Evolutionary conservation across 2,329 filamentous ascomycete genomes (phyloP).

Genomic region (Botryotinia globosa): DNA sequence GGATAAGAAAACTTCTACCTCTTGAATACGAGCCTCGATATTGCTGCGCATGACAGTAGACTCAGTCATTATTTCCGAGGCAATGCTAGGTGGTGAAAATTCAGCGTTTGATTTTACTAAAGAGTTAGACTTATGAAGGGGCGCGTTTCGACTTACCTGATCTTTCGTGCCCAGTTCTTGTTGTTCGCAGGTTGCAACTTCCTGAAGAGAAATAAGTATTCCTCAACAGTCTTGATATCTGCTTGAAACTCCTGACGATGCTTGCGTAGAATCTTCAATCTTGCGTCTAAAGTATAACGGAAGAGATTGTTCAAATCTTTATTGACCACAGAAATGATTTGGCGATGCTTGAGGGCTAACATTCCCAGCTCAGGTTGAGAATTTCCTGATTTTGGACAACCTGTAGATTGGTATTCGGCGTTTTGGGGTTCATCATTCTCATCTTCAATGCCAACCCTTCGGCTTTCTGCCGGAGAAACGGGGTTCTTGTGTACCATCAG

Average conservation of each 20-base stretch:
- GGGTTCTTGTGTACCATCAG: neutral
- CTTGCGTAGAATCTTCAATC: neutral
- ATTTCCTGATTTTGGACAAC: too few relatives aligned
- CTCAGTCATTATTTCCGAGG: neutral
- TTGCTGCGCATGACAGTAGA: neutral
- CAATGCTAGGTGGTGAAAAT: neutral
- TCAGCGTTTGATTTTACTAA: neutral
- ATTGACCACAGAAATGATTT: neutral
- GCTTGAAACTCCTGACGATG: neutral
- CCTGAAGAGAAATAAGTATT: neutral
- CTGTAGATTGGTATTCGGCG: neutral
- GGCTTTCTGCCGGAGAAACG: neutral
- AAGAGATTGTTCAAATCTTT: neutral
- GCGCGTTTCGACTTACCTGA: neutral
- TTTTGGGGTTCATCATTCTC: neutral
- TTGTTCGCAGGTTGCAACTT: neutral
- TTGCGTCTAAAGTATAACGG: neutral
- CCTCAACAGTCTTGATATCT: neutral
- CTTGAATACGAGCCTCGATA: constrained; percentile 1
- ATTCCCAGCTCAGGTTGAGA: neutral
- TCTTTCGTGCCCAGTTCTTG: neutral
- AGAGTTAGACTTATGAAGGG: neutral
- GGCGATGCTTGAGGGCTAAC: neutral
- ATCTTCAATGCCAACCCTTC: neutral
- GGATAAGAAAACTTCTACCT: neutral